Base-by-base conservation (phyloP, 257 asterid genomes). In the Cinchona pubescens region DNA sequence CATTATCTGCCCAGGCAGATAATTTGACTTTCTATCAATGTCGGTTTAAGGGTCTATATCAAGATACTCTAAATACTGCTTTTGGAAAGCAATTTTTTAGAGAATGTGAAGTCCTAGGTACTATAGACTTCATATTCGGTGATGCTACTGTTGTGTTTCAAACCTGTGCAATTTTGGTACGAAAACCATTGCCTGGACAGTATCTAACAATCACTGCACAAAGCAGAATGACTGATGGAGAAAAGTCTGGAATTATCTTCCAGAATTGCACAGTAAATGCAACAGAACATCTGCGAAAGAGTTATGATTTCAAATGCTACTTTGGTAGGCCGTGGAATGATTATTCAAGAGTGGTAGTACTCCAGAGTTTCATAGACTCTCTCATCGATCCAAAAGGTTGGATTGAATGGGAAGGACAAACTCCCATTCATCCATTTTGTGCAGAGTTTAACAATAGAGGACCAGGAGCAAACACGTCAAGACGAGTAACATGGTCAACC, bases 121-220 rank as follows among this genome's bases (percentile, higher is more conserved):
- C 82, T 3, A 6, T 78, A 1, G 80, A 82, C n/a, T 78, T 82
- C 23, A 82, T 78, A 0, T 78, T 51, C 13, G 82, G 76, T 15
- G 18, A 56, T 3, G 38, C 69, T 19, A 7, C 11, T 1, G 78
- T 19, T 12, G 19, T 82, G 3, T 66, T 82, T 15, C 76, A 78
- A 23, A 75, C 29, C 16, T 63, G 73, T 10, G 14, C 15, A 2
- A 70, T 78, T 23, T 1, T 15, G 6, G 59, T 30, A 0, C 37
- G 48, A 0, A 71, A 56, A 5, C 75, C 79, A 11, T 1, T 46
- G 0, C 16, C 51, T 0, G 4, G 59, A 0, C 75, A 78, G 19
- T 25, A 29, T 1, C 37, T 46, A 4, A 32, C 15, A 5, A 62
- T 82, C 30, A 74, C 82, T 7, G 75, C 82, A 10, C 76, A 78